phyloP scores from a whole-genome alignment of 176 grass and related monocot species.

The Raddia distichophylla region DNA sequence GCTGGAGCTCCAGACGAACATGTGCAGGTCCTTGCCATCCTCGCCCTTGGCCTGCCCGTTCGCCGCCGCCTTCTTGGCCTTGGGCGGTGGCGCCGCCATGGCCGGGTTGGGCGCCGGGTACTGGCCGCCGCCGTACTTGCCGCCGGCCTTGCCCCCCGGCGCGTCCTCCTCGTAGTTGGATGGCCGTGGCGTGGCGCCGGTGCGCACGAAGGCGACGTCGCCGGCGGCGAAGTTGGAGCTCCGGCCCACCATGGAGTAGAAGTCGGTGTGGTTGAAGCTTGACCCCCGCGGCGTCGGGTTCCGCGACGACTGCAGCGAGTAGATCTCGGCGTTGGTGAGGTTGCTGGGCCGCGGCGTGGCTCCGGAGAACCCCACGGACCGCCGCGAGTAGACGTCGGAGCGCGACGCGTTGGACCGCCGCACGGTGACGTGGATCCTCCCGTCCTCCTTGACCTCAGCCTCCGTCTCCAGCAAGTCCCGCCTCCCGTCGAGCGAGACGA shows the following conservation, averaged over 20 bases:
- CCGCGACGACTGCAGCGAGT: conserved; percentile 93
- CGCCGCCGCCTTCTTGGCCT: conserved; percentile 36
- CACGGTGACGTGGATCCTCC: conserved; percentile 89
- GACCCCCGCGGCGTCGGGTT: conserved; percentile 92
- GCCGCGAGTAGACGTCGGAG: conserved; percentile 87
- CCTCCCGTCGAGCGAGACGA: conserved; percentile 81
- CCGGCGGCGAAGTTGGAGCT: conserved; percentile 89
- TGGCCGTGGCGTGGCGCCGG: conserved; percentile 68
- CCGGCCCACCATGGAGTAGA: conserved; percentile 96
- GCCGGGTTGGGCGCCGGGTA: conserved; percentile 59
- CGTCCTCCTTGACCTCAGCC: conserved; percentile 90
- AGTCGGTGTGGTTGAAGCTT: conserved; percentile 99
- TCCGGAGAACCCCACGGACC: conserved; percentile 82
- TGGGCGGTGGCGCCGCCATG: conserved; percentile 36
- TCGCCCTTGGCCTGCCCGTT: conserved; percentile 84
- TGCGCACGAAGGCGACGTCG: conserved; percentile 71
- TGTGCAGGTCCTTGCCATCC: conserved; percentile 94
- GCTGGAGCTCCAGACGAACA: conserved; percentile 99
- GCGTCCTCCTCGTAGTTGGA: conserved; percentile 97
- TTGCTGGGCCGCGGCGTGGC: conserved; percentile 89
- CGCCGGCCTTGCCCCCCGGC: conserved; percentile 31
- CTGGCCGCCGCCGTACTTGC: conserved; percentile 49
- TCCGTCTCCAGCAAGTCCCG: conserved; percentile 89
- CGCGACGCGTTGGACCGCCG: conserved; percentile 89
- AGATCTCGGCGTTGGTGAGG: conserved; percentile 99